Evolutionary conservation across 768 basidiomycete genomes (phyloP).

Genomic region (Pholiota conissans): DNA sequence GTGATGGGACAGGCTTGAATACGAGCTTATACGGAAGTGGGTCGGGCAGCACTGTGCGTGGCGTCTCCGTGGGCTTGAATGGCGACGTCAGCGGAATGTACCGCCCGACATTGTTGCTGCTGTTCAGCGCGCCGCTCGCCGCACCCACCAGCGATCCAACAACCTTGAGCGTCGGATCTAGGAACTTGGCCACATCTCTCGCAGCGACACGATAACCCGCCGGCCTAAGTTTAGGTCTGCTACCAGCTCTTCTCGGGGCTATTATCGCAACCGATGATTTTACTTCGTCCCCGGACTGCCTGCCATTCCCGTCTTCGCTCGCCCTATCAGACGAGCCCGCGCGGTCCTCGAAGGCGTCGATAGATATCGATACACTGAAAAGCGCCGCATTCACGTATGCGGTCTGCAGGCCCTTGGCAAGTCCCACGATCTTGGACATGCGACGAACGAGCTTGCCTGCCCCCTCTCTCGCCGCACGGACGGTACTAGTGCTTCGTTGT

Average conservation of each 20-base stretch:
- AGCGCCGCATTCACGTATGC: constrained; percentile 57
- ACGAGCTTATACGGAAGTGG: constrained; percentile 31
- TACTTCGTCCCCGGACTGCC: constrained; percentile 6
- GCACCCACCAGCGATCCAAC: constrained; percentile 4
- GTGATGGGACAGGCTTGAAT: constrained; percentile 40
- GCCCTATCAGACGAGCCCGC: neutral
- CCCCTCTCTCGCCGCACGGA: constrained; percentile 20
- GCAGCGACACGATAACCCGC: constrained; percentile 44
- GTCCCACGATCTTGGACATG: constrained; percentile 42
- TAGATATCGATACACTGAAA: constrained; percentile 36
- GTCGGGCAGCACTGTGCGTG: constrained; percentile 29
- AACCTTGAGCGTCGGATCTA: constrained; percentile 18
- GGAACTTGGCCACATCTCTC: constrained; percentile 43
- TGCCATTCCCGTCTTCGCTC: neutral
- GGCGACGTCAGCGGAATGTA: constrained; percentile 42
- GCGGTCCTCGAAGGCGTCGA: constrained; percentile 26
- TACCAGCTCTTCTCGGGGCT: neutral
- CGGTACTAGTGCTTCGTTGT: constrained; percentile 22
- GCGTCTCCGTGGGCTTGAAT: constrained; percentile 24
- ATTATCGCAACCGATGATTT: neutral
- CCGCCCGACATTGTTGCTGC: constrained; percentile 22
- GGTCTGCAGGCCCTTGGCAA: constrained; percentile 57
- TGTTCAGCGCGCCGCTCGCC: constrained; percentile 14
- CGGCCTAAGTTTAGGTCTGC: constrained; percentile 26
- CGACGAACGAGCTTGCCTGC: constrained; percentile 23